Evolutionary conservation across 164 flowering plant genomes (phyloP), one percentile per base, ranked within the genome.

Genomic region (Liriodendron chinense): DNA sequence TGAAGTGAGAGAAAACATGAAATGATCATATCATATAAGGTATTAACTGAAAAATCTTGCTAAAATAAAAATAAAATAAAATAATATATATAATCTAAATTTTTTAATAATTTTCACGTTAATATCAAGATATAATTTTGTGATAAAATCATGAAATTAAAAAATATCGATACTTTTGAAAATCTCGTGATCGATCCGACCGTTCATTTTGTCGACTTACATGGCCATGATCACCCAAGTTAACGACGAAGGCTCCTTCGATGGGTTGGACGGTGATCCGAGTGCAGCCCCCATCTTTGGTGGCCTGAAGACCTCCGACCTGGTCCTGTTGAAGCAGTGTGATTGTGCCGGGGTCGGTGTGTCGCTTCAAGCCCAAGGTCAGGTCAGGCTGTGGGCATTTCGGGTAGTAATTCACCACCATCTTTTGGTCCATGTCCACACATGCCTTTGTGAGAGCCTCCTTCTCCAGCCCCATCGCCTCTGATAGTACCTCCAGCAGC

Each of bases 181-280:
- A n/a, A n/a, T n/a, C n/a, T n/a, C n/a, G n/a, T n/a, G n/a, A n/a
- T n/a, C n/a, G n/a, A n/a, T n/a, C n/a, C n/a, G n/a, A n/a, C n/a
- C n/a, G n/a, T n/a, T n/a, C n/a, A n/a, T n/a, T n/a, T n/a, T n/a
- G n/a, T 28, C 9, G 22, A 89, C 97, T 88, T 43, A 93, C 95
- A 70, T 90, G 97, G 62, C 97, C 97, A 75, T 93, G 94, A 49
- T 93, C 97, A 6, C 97, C 97, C 0, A 93, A 90, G 77, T 92
- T 91, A 84, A 92, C 97, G 9, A 92, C 91, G 74, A 91, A 91
- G 25, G 97, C 95, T 0, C 92, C 94, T 13, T 86, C 85, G 7
- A 93, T 81, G 7, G 97, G 97, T 78, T 91, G 87, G 71, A 93
- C 97, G 4, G 95, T 91, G 85, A 91, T 89, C 97, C 97, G 91